phyloP scores from a whole-genome alignment of 2,329 filamentous ascomycete species.

The Colletotrichum lindemuthianum region DNA sequence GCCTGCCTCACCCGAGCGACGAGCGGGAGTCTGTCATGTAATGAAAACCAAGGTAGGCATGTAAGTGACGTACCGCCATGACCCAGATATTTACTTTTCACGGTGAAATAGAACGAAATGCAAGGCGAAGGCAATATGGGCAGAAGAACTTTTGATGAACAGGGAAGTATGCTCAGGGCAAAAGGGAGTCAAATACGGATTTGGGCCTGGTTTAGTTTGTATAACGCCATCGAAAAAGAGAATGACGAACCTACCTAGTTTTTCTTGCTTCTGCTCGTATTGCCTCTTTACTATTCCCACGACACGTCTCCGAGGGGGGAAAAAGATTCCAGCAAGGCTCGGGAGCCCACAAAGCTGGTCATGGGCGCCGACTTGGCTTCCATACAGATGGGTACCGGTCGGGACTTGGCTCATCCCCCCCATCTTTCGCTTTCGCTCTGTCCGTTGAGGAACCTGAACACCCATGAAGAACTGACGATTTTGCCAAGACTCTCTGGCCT shows the following conservation, averaged over 20 bases:
- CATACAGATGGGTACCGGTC: background rate
- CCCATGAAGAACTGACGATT: background rate
- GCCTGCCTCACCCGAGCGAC: slow-evolving; percentile 3
- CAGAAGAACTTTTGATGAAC: slow-evolving; percentile 8
- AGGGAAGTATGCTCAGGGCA: background rate
- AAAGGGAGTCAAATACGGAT: background rate
- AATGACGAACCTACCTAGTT: slow-evolving; percentile 17
- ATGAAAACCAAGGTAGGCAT: slow-evolving; percentile 16
- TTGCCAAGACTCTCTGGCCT: slow-evolving; percentile 19
- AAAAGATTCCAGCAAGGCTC: background rate
- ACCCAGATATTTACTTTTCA: background rate
- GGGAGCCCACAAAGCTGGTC: background rate
- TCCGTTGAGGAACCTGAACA: background rate
- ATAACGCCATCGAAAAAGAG: slow-evolving; percentile 26
- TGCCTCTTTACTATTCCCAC: background rate
- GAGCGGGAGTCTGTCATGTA: slow-evolving; percentile 6
- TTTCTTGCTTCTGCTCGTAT: slow-evolving; percentile 11
- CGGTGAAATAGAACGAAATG: background rate
- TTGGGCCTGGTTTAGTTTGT: slow-evolving; percentile 4
- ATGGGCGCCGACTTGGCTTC: slow-evolving; percentile 22
- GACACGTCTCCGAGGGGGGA: background rate
- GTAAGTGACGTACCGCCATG: background rate
- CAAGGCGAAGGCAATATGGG: background rate
- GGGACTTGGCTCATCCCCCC: slow-evolving; percentile 3
- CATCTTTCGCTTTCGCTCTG: background rate